Base-by-base conservation (phyloP, 805 yeast species). In the Millerozyma miso region DNA sequence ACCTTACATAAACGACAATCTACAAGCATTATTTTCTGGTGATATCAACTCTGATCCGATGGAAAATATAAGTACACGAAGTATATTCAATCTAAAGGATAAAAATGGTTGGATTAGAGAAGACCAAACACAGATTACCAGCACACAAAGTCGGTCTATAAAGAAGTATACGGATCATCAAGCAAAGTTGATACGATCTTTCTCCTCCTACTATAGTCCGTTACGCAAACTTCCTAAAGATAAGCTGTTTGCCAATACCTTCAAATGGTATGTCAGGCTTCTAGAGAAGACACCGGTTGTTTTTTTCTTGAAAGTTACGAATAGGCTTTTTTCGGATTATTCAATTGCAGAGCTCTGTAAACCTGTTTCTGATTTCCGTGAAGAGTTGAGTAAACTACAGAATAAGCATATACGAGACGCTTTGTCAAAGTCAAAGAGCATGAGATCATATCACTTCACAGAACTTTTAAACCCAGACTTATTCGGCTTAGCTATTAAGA, bases 401-500 rank as follows among this genome's bases (percentile, higher is more conserved):
- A 46, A 36, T 13, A 32, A 37, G 6, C 46, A 41, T 18, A 46
- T 41, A 7, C 19, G 20, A 3, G 39, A 13, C 7, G 20, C 33
- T 10, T 15, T 8, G 14, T 6, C 14, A 8, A 34, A 41, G 5
- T 45, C 42, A 19, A 48, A 38, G 29, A 37, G 51, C 12, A 44
- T 44, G 1, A 47, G 70, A 17, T 54, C 50, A 32, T 69, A 69
- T 49, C 67, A 67, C 40, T 50, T 67, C 16, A 58, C 69, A 1
- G 60, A 62, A 19, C 50, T 68, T 23, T 37, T 50, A 3, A 51
- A 59, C 19, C 46, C 51, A 0, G 74, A 67, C 44, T 14, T 67
- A 1, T 59, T 69, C 37, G 44, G 43, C 8, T 45, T 63, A 36
- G 71, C 70, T 0, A 38, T 56, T 15, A 47, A 47, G 34, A 23